phyloP scores from a whole-genome alignment of 306 rosid genomes.

The Cucumis hystrix region DNA sequence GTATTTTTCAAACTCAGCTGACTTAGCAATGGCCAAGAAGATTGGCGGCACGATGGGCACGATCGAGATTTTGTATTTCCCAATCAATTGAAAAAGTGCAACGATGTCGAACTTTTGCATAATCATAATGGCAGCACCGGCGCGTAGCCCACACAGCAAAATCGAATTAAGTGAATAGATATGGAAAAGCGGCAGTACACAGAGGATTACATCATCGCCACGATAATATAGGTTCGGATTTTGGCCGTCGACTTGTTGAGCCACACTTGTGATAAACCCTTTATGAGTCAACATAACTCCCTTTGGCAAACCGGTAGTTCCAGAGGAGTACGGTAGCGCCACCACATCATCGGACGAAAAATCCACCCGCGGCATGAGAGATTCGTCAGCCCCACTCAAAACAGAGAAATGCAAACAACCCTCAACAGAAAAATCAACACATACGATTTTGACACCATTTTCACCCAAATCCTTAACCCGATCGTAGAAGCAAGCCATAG shows the following conservation, averaged over 20 bases:
- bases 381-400: slow-evolving; percentile 17
- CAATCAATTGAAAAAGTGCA: slow-evolving; percentile 21
- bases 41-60: slow-evolving; percentile 60
- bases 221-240: slow-evolving; percentile 55
- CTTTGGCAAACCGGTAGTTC: slow-evolving; percentile 67
- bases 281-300: slow-evolving; percentile 84
- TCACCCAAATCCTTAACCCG: slow-evolving; percentile 35
- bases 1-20: slow-evolving; percentile 29
- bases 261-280: slow-evolving; percentile 55
- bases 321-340: slow-evolving; percentile 69
- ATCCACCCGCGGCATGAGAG: slow-evolving; percentile 10
- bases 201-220: slow-evolving; percentile 39
- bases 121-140: slow-evolving; percentile 44
- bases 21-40: slow-evolving; percentile 41
- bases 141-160: slow-evolving; percentile 49
- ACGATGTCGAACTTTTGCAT: slow-evolving; percentile 63
- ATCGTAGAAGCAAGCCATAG: slow-evolving; percentile 29
- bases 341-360: slow-evolving; percentile 36
- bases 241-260: slow-evolving; percentile 73
- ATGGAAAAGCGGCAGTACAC: slow-evolving; percentile 63
- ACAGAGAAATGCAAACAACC: slow-evolving; percentile 38
- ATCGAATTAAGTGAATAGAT: slow-evolving; percentile 73
- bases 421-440: slow-evolving; percentile 22
- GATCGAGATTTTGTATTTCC: slow-evolving; percentile 28
- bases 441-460: slow-evolving; percentile 17